A percentile compares a stretch with the other conserved stretches of the same genome.
Conservation (phyloP, 352 stramenopile genomes). For the Aphanomyces euteiches region DNA sequence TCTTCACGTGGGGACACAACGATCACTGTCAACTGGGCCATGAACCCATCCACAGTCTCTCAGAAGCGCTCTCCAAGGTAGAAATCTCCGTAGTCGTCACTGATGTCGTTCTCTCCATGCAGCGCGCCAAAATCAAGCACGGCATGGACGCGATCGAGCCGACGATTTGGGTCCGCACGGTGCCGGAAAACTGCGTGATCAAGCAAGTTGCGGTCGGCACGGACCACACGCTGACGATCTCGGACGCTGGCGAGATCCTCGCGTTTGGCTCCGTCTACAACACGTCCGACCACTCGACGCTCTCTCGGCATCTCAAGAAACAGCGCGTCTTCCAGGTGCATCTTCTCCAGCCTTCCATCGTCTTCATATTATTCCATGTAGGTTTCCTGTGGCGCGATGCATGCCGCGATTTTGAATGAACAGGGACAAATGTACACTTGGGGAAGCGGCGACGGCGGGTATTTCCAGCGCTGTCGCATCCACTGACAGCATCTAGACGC, state of each 20-base stretch:
- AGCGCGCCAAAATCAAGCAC: conserved; percentile 55
- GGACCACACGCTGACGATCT: conserved; percentile 68
- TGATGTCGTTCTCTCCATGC: neutral
- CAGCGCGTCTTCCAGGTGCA: conserved; percentile 54
- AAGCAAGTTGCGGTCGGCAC: conserved; percentile 56
- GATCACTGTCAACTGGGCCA: conserved; percentile 74
- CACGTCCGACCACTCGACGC: conserved; percentile 52
- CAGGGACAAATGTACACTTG: conserved; percentile 74
- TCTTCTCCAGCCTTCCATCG: neutral
- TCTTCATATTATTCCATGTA: conserved; percentile 21
- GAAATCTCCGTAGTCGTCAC: neutral
- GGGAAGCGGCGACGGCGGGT: conserved; percentile 82
- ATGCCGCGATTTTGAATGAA: conserved; percentile 68
- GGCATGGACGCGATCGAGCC: conserved; percentile 57
- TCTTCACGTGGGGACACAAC: conserved; percentile 83
- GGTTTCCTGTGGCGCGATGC: conserved; percentile 76
- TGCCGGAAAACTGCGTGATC: conserved; percentile 56
- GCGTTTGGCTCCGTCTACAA: conserved; percentile 69
- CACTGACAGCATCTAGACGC: conserved; percentile 38
- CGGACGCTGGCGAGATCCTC: conserved; percentile 47
- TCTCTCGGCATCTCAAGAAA: conserved; percentile 54
- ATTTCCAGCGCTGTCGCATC: conserved; percentile 26
- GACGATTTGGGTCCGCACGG: conserved; percentile 61
- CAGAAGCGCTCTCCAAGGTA: conserved; percentile 43
- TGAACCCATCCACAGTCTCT: conserved; percentile 58